A percentile compares a stretch with the other conserved stretches of the same genome.
phyloP scores from a whole-genome alignment of 257 asterid species.

The Solanum bulbocastanum region DNA sequence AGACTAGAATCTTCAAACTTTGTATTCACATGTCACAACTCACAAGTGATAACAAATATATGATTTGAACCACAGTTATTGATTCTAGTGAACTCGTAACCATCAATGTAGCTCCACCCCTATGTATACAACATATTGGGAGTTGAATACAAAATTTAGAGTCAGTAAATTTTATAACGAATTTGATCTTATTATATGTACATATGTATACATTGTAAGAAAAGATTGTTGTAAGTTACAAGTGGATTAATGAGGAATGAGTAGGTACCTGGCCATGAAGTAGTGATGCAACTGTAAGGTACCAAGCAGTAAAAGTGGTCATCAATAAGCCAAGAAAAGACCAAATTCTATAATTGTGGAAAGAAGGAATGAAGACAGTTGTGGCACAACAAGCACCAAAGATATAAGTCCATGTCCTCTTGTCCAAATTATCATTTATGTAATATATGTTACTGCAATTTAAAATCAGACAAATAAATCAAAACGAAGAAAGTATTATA shows the following conservation, averaged over 20 bases:
- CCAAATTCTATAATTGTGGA: constrained; percentile 49
- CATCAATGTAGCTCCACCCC: background rate
- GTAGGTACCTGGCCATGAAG: constrained; percentile 38
- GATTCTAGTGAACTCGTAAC: background rate
- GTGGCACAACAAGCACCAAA: constrained; percentile 16
- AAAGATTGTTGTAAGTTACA: background rate
- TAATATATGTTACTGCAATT: constrained; percentile 40
- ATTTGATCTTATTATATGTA: background rate
- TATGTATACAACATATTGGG: background rate
- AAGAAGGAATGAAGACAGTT: constrained; percentile 22
- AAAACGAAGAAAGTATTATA: no score
- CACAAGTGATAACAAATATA: background rate
- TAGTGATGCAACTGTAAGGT: constrained; percentile 38
- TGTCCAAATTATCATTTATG: constrained; percentile 30
- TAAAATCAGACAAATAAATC: background rate
- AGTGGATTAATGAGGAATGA: no score
- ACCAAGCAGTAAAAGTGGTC: constrained; percentile 51
- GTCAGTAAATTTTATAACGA: background rate
- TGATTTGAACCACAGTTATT: no score
- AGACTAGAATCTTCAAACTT: background rate
- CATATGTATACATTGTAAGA: background rate
- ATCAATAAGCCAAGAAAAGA: constrained; percentile 39
- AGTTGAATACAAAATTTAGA: background rate
- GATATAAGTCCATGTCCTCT: constrained; percentile 10
- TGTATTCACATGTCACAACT: background rate